Conservation (phyloP, 2,329 filamentous ascomycete species). For the Cryoendolithus antarcticus region DNA sequence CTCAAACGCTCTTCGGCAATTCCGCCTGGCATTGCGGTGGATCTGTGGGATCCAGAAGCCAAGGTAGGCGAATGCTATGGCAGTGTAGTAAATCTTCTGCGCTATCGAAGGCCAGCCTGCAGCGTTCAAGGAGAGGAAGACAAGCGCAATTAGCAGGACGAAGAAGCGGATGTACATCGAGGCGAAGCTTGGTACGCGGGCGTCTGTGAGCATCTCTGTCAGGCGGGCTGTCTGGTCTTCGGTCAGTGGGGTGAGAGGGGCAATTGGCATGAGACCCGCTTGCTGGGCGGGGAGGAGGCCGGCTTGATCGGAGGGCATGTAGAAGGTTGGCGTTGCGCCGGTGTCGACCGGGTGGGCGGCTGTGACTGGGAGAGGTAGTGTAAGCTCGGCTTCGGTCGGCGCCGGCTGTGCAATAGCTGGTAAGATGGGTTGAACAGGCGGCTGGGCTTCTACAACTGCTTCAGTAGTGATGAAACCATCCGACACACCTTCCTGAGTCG, state of each 20-base stretch:
- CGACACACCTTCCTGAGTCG: neutral
- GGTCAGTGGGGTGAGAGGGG: conserved; percentile 5
- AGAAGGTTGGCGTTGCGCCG: conserved; percentile 40
- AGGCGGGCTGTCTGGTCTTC: conserved; percentile 8
- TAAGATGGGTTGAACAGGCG: conserved; percentile 10
- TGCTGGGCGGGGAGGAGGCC: conserved; percentile 29
- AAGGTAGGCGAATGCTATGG: conserved; percentile 61
- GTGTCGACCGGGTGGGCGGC: conserved; percentile 30
- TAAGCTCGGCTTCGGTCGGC: conserved; percentile 18
- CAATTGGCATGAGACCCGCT: conserved; percentile 29
- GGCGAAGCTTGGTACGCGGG: conserved; percentile 30
- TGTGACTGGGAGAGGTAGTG: conserved; percentile 41
- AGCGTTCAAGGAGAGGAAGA: conserved; percentile 49
- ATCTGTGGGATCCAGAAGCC: conserved; percentile 93
- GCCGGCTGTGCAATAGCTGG: conserved; percentile 10
- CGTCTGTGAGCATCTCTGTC: conserved; percentile 27
- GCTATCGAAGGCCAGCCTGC: conserved; percentile 42
- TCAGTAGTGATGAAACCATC: neutral
- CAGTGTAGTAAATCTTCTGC: conserved; percentile 45
- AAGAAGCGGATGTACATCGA: conserved; percentile 52
- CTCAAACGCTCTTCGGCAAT: conserved; percentile 78
- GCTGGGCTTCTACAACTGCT: neutral
- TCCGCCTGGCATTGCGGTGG: conserved; percentile 75
- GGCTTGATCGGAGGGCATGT: conserved; percentile 49
- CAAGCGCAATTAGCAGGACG: conserved; percentile 43